Evolutionary conservation across 139 green algal species (phyloP), one percentile per base, ranked within the genome.

Genomic region (Closterium sp.): DNA sequence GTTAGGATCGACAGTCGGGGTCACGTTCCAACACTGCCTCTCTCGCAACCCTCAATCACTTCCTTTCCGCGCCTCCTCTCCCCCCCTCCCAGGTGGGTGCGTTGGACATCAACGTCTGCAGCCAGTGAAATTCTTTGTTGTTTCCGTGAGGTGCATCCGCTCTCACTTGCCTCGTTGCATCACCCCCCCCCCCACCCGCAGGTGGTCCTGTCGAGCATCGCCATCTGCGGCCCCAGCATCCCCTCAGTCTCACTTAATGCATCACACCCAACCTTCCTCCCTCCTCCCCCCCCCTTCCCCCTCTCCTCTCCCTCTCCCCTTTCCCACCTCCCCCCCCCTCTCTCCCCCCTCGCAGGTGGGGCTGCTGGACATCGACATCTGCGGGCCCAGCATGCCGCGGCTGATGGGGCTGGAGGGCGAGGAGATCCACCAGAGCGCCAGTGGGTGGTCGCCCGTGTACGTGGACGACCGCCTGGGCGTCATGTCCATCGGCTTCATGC

Each of bases 401-500:
- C 98, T 99, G 97, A 93, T 98, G 81, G 98, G 97, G 7, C 93
- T 99, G 69, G 97, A 98, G 91, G 97, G 97, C 0, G 94, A 98
- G 91, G 96, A 98, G 85, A 96, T 99, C 85, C 98, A 99, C 95
- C 95, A 97, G 87, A 97, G 95, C 83, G 96, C 23, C 34, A 32
- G 88, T n/a, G 90, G 90, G n/a, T 93, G 90, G 90, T 93, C 90
- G 30, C 90, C 91, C 10, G 91, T 94, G 64, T 94, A 98, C 86
- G 96, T 98, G 31, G 95, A 98, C 91, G 98, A 99, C 64, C 98
- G 98, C 95, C 95, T 99, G 86, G 97, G 95, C 0, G 97, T 99
- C 87, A 99, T 99, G 98, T 98, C 96, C 85, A 99, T 99, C 87
- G 97, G 97, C 25, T 99, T 99, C 93, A 97, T 99, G 96, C 96